Evolutionary conservation across 345 rosid genomes (phyloP), one percentile per base, ranked within the genome.

Genomic region (Dimocarpus longan): DNA sequence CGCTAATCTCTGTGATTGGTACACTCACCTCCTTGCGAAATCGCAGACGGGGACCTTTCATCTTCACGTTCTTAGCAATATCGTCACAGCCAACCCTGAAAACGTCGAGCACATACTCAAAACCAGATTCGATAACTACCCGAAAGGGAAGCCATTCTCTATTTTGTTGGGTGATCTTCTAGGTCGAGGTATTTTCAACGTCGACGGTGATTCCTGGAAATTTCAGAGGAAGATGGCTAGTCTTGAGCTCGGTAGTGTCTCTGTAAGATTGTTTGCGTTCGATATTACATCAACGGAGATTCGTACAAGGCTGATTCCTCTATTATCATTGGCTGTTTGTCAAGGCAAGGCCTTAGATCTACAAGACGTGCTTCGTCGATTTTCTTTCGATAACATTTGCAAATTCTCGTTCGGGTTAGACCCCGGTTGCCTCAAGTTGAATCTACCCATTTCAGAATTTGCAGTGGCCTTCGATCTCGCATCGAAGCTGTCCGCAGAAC

Each of bases 111-210:
- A 92, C 87, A 87, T 92, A 52, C 92, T 92, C 82, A 85, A 80
- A 65, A 84, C 89, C n/a, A 86, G 75, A 24, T 92, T 92, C 82
- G 78, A 81, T 15, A 92, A 91, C 81, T 92, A 89, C 83, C 97
- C 94, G 0, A 92, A 91, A 80, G 97, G 97, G 13, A 88, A 91
- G 60, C 87, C 82, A 1, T 89, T 91, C 84, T 85, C 91, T 0
- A 70, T 82, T 8, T 79, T 91, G 74, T 82, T 92, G 13, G 92
- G 92, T 7, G 97, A 92, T 78, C 86, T 92, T 22, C 86, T 92
- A n/a, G 94, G 97, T 7, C 43, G 73, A 4, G 97, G 97, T n/a
- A 92, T 92, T 50, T 92, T 92, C 85, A 88, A 85, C 54, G 90
- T 85, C 12, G 97, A 92, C 22, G 97, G 94, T 9, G 87, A 88